These are phyloP conservation scores for Jaltomata sinuosa DNA, from an alignment of 257 asterid species.

Conservation along the genomic window DNA sequence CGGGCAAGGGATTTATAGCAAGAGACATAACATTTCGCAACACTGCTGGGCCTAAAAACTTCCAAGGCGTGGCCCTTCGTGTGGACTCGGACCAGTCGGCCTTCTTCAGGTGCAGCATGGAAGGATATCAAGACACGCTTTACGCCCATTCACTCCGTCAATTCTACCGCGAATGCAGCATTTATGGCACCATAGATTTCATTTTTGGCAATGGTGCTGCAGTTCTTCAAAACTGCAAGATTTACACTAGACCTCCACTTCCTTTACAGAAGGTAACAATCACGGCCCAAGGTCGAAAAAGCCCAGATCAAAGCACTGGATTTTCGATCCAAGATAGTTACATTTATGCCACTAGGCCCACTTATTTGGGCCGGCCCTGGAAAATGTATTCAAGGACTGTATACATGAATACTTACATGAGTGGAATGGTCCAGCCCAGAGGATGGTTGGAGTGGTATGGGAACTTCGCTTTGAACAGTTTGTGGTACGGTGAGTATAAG, in stretches of 20 bases:
- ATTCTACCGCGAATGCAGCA: conserved; percentile 84
- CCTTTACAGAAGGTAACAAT: conserved; percentile 85
- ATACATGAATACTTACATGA: conserved; percentile 67
- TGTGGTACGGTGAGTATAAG: conserved; percentile 90
- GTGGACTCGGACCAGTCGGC: conserved; percentile 96
- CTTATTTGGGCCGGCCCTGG: conserved; percentile 92
- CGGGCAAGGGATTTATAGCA: conserved; percentile 91
- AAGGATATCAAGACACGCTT: conserved; percentile 91
- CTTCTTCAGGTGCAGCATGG: conserved; percentile 95
- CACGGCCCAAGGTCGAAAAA: conserved; percentile 88
- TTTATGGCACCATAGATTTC: conserved; percentile 94
- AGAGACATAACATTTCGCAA: conserved; percentile 87
- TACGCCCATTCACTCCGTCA: conserved; percentile 96
- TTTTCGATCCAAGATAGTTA: conserved; percentile 68
- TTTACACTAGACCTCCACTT: conserved; percentile 62
- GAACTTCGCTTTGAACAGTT: conserved; percentile 51
- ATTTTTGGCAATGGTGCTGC: conserved; percentile 97
- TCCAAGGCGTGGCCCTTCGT: conserved; percentile 89
- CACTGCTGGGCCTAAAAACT: conserved; percentile 85
- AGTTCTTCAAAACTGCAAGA: conserved; percentile 76
- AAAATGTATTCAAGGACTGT: conserved; percentile 72
- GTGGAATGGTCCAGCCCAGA: conserved; percentile 77
- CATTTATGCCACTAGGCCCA: conserved; percentile 60
- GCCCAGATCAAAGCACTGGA: conserved; percentile 85
- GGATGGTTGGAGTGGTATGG: conserved; percentile 98